Evolutionary conservation across 2,329 filamentous ascomycete genomes (phyloP), one percentile per base, ranked within the genome.

Genomic region (Beauveria asiatica): DNA sequence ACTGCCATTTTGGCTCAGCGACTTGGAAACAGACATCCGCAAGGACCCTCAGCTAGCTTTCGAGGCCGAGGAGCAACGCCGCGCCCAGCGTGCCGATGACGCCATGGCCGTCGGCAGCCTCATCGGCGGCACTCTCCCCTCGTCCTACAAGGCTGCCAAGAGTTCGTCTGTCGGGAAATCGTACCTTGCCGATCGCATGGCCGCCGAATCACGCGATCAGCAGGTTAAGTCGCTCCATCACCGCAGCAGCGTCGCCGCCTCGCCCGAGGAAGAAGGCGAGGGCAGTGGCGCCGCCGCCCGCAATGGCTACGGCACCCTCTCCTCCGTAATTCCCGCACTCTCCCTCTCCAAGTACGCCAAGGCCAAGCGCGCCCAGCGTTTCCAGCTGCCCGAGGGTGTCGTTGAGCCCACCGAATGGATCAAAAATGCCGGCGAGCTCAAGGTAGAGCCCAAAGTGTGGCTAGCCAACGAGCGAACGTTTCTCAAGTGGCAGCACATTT

Each of bases 401-500:
- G 83, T 83, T 23, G 86, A 95, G 70, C 94, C 94, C 1, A 84
- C 83, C 9, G 81, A 85, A 65, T 95, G 93, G 86, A 90, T 99
- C 79, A 99, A 99, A 78, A 95, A 99, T 74, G 83, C 88, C 39
- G 93, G 94, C 3, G 89, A 92, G 41, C 83, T 97, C 65, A 89
- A 92, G 70, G 91, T 99, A 61, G 94, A 99, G 76, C 92, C 91
- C 63, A 99, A 99, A 75, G 93, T 99, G 33, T 99, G 94, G 93
- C 86, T 99, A 61, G 94, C 94, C 59, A 99, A 99, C 74, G 93
- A 99, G 76, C 88, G 94, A 63, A 99, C 94, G 0, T 99, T 97
- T 72, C 87, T 99, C 74, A 97, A 97, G 74, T 99, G 94, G 94
- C 90, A 97, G 78, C 92, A 97, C 73, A 92, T 99, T 68, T 88